Evolutionary conservation across 306 rosid species (phyloP), one percentile per base, ranked within the genome.

Genomic region (Prunus salicina): DNA sequence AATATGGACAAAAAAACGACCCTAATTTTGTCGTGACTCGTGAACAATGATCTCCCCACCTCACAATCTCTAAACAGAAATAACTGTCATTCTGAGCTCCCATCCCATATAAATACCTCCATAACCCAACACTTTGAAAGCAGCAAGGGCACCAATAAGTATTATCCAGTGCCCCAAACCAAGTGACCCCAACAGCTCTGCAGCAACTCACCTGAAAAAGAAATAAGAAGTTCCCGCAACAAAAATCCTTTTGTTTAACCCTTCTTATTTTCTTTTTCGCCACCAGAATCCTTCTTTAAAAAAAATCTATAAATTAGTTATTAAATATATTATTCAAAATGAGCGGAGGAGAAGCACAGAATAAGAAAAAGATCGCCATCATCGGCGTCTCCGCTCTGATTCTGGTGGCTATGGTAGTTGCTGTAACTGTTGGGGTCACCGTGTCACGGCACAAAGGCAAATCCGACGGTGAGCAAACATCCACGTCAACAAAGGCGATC

Each of bases 331-430:
- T 60, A 9, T 28, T 27, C 28, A 73, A 73, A 19, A 73, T 73
- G 77, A 25, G 58, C 28, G 69, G 14, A 24, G 79, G 62, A 30
- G 72, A 71, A 22, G 69, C 79, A 10, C 67, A 71, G 71, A 30
- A 47, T 2, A 71, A 65, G 53, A 84, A 80, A 82, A 85, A 79
- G 75, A 3, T 85, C n/a, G 87, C 83, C 46, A 62, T 88, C 11
- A 46, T 88, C 9, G 81, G 81, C 22, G 76, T 81, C 52, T 88
- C 87, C 18, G 70, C 84, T 9, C 20, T 85, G 45, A 75, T 88
- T 67, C 71, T 88, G 32, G 83, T 88, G 32, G 89, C 89, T 11
- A 82, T 87, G 91, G 87, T 85, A 6, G 91, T 83, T 10, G 91
- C 87, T 10, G 89, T 81, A 6, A 83, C 91, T 1, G 87, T 85